Base-by-base conservation (phyloP, 768 basidiomycete species). In the Rhizopogon salebrosus region DNA sequence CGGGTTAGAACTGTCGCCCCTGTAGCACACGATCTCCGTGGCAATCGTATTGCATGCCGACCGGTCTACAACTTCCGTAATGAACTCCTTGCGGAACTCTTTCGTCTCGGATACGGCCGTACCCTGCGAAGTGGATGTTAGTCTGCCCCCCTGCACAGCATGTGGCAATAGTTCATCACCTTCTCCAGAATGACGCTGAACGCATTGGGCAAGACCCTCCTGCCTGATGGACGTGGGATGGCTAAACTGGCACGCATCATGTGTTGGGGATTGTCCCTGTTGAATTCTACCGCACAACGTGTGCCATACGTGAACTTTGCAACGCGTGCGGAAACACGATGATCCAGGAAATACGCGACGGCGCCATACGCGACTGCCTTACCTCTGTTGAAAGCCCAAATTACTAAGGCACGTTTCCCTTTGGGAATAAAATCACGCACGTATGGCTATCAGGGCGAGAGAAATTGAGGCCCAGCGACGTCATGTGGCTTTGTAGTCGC, bases 361-460 rank as follows among this genome's bases (percentile, higher is more conserved):
- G 73, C 76, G 1, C 76, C 76, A 18, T 76, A 73, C 3, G 77
- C 71, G 11, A 78, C 76, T 0, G 76, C 77, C 51, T 76, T 77
- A 34, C 71, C 75, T 26, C 77, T 77, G 48, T 7, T 4, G 24
- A 46, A 34, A 6, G 6, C n/a, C 4, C 45, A 22, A 34, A 4
- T 46, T 14, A 34, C 45, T 14, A 10, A 8, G 20, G 8, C 22
- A 5, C 6, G 31, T 14, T 34, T 34, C 20, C 45, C 22, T 20
- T 37, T 23, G 7, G 16, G 16, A 46, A 6, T 5, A 22, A 9
- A 26, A 37, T 2, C 8, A 64, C 67, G 26, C 52, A 80, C 82
- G 80, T 71, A 60, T 79, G 76, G 29, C 72, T 73, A 50, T 82
- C 78, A 5, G 80, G 81, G 3, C 80, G 72, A 52, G 72, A 70